phyloP scores from a whole-genome alignment of 2,329 filamentous ascomycete genomes.

The Colletotrichum cereale region DNA sequence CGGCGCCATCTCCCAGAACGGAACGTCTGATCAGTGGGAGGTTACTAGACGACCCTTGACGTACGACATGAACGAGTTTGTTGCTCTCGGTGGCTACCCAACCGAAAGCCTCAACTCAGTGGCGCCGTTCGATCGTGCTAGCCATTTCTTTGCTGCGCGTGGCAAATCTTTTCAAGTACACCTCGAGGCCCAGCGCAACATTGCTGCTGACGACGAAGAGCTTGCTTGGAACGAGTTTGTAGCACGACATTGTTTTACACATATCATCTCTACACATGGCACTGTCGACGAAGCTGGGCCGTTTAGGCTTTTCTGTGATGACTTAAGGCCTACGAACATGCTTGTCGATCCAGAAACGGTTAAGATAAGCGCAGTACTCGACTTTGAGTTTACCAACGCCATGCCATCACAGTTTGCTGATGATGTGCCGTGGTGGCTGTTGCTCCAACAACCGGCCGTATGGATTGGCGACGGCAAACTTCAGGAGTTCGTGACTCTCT shows the following conservation, averaged over 20 bases:
- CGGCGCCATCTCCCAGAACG: constrained; percentile 50
- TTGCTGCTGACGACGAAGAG: constrained; percentile 45
- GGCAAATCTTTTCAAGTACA: constrained; percentile 46
- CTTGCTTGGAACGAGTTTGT: constrained; percentile 48
- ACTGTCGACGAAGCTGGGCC: neutral
- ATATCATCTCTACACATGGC: constrained; percentile 49
- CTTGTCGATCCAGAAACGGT: constrained; percentile 52
- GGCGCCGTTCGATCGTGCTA: constrained; percentile 45
- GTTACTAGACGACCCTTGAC: constrained; percentile 52
- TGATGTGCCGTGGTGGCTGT: constrained; percentile 56
- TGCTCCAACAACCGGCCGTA: constrained; percentile 45
- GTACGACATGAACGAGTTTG: constrained; percentile 56
- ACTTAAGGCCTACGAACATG: constrained; percentile 55
- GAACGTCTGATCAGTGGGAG: constrained; percentile 45
- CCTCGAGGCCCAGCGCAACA: constrained; percentile 49
- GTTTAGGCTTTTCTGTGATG: constrained; percentile 47
- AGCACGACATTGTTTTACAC: constrained; percentile 49
- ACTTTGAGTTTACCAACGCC: constrained; percentile 56
- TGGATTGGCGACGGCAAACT: constrained; percentile 43
- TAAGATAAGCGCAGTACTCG: constrained; percentile 52
- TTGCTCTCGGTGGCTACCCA: constrained; percentile 48
- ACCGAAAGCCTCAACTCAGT: constrained; percentile 45
- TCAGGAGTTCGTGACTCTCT: constrained; percentile 45
- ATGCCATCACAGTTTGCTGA: constrained; percentile 55
- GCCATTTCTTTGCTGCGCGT: constrained; percentile 37